A percentile compares a stretch with the other conserved stretches of the same genome.
Evolutionary conservation across 148 eudicot genomes (phyloP).

Genomic region (Silene latifolia): DNA sequence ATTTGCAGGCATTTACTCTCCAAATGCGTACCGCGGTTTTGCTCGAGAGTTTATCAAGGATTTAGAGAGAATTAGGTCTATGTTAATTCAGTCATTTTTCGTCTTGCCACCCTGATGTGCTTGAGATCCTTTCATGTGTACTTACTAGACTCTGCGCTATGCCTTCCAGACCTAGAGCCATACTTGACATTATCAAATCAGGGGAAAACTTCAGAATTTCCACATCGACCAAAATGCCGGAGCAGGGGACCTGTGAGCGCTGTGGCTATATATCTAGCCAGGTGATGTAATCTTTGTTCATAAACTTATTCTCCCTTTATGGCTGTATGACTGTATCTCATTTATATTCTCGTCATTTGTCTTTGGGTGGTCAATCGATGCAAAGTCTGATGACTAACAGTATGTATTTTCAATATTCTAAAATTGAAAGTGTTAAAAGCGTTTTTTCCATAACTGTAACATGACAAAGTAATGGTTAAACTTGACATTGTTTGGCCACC

Average conservation of each 20-base stretch:
- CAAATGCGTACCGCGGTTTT: conserved; percentile 99
- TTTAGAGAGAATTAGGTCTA: conserved; percentile 89
- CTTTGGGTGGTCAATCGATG: not conserved
- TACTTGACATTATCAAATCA: conserved; percentile 89
- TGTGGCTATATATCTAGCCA: conserved; percentile 97
- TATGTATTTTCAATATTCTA: not conserved
- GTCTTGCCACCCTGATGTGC: not conserved
- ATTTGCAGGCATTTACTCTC: conserved; percentile 87
- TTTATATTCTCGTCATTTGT: not conserved
- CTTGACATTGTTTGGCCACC: not conserved
- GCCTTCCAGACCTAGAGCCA: conserved; percentile 75
- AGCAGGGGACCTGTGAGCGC: conserved; percentile 95
- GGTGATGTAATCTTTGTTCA: conserved; percentile 32
- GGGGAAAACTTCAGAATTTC: conserved; percentile 94
- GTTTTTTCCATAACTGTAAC: not conserved
- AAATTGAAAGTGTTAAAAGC: not conserved
- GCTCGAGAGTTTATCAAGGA: conserved; percentile 97
- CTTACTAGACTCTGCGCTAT: conserved; percentile 20
- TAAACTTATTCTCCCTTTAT: not conserved
- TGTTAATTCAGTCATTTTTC: not conserved
- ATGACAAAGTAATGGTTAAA: not conserved
- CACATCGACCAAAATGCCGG: conserved; percentile 97
- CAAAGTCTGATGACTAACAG: not conserved
- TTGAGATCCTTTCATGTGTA: conserved; percentile 4
- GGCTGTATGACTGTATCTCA: not conserved